Evolutionary conservation across 257 asterid genomes (phyloP).

Genomic region (Anisodus tanguticus): DNA sequence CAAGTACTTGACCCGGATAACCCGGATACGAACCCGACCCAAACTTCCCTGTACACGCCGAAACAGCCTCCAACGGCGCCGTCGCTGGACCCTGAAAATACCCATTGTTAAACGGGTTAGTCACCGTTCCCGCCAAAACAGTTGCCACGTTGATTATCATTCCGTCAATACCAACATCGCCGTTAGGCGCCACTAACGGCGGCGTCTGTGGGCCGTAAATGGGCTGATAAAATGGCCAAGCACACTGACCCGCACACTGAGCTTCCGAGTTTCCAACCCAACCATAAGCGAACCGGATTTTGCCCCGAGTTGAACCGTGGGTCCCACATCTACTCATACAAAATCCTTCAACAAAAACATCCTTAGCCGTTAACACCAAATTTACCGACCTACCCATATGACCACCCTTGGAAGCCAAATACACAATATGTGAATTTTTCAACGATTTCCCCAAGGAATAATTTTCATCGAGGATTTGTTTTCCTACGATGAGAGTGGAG

Average conservation of each 20-base stretch:
- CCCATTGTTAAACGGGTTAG: constrained; percentile 72
- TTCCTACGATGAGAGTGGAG: constrained; percentile 48
- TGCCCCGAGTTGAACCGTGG: constrained; percentile 67
- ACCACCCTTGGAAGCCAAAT: constrained; percentile 68
- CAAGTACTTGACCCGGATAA: constrained; percentile 54
- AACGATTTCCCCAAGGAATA: constrained; percentile 62
- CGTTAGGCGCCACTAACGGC: constrained; percentile 72
- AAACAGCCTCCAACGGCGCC: constrained; percentile 84
- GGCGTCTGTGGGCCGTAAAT: constrained; percentile 76
- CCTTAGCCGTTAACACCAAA: constrained; percentile 72
- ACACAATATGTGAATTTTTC: constrained; percentile 49
- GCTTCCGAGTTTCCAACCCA: constrained; percentile 86
- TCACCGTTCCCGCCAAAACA: constrained; percentile 74
- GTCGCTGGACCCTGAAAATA: constrained; percentile 74
- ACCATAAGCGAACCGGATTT: constrained; percentile 61
- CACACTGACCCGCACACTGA: constrained; percentile 80
- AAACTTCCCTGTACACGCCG: constrained; percentile 71
- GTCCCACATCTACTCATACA: constrained; percentile 72
- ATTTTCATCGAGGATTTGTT: constrained; percentile 60
- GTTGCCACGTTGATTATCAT: constrained; percentile 74
- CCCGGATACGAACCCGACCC: constrained; percentile 87
- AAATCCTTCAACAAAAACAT: constrained; percentile 72
- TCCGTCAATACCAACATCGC: constrained; percentile 77
- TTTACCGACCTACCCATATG: constrained; percentile 50
- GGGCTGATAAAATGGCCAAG: constrained; percentile 93